Conservation (phyloP, 176 grass and related monocot species). For the Aegilops umbellulata region DNA sequence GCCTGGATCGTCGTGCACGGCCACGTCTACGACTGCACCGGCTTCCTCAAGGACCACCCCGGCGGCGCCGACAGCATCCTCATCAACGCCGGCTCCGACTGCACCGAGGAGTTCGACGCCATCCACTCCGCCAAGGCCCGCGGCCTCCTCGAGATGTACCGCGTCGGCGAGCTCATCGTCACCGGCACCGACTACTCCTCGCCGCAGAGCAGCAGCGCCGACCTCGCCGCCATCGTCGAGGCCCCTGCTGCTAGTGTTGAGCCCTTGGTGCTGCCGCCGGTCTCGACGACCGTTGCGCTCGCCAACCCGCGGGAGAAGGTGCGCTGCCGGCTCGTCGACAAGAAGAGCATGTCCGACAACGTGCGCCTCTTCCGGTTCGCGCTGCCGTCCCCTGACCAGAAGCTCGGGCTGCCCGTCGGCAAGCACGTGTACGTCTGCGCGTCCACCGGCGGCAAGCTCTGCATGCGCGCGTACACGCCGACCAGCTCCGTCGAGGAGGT, state of each 20-base stretch:
- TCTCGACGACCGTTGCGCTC: slow-evolving; percentile 32
- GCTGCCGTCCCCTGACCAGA: slow-evolving; percentile 43
- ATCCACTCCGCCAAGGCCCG: slow-evolving; percentile 85
- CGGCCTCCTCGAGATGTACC: slow-evolving; percentile 52
- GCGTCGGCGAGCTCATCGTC: slow-evolving; percentile 56
- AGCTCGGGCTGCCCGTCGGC: slow-evolving; percentile 65
- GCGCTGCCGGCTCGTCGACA: slow-evolving; percentile 44
- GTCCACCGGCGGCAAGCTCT: slow-evolving; percentile 49
- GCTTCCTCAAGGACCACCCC: slow-evolving; percentile 85
- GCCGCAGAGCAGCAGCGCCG: slow-evolving; percentile 23
- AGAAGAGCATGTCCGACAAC: slow-evolving; percentile 49
- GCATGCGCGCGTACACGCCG: slow-evolving; percentile 88
- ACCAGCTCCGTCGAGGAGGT: slow-evolving; percentile 47
- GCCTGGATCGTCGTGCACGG: slow-evolving; percentile 86
- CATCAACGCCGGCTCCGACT: slow-evolving; percentile 87
- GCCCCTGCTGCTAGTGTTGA: background rate
- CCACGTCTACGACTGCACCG: slow-evolving; percentile 80
- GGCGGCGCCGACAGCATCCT: slow-evolving; percentile 90
- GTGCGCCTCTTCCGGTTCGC: slow-evolving; percentile 62
- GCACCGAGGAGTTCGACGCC: slow-evolving; percentile 91
- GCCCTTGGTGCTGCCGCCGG: background rate
- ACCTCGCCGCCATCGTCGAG: slow-evolving; percentile 41
- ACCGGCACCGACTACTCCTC: slow-evolving; percentile 17
- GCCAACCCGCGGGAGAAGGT: slow-evolving; percentile 56
- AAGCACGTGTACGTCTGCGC: slow-evolving; percentile 74